Conservation (phyloP, 306 rosid species). For the Luffa acutangula region DNA sequence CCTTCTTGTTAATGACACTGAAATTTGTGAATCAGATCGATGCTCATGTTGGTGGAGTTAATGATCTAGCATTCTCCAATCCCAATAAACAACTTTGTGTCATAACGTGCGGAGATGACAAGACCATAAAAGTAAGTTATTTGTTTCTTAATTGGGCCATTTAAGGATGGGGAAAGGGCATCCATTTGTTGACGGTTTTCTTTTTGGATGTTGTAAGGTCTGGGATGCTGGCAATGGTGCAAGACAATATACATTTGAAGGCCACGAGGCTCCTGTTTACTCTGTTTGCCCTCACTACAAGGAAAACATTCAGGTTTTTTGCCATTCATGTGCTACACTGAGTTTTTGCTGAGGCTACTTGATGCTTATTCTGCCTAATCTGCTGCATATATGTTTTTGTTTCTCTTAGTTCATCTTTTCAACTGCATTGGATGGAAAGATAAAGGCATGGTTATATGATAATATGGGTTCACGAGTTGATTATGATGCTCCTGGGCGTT, state of each 20-base stretch:
- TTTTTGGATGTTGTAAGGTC: constrained; percentile 41
- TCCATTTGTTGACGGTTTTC: constrained; percentile 13
- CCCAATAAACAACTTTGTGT: constrained; percentile 96
- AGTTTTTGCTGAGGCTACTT: constrained; percentile 2
- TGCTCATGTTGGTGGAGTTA: constrained; percentile 97
- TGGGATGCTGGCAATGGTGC: constrained; percentile 87
- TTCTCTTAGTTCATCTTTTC: constrained; percentile 80
- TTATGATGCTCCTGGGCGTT: constrained; percentile 91
- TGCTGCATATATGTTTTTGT: constrained; percentile 9
- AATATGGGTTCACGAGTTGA: constrained; percentile 93
- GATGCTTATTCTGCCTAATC: constrained; percentile 6
- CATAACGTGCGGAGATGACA: constrained; percentile 94
- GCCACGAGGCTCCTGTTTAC: constrained; percentile 90
- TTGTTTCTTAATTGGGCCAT: background rate
- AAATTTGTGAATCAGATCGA: constrained; percentile 52
- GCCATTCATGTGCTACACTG: background rate
- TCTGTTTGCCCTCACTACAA: constrained; percentile 90
- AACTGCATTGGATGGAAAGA: constrained; percentile 90
- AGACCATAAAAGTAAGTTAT: constrained; percentile 73
- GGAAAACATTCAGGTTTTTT: constrained; percentile 78
- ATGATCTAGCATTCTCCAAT: constrained; percentile 91
- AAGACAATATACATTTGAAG: constrained; percentile 69
- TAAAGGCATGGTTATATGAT: constrained; percentile 97
- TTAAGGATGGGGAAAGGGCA: background rate
- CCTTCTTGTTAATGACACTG: background rate